Base-by-base conservation (phyloP, 2,329 filamentous ascomycete genomes). In the Cladosporium sp. region DNA sequence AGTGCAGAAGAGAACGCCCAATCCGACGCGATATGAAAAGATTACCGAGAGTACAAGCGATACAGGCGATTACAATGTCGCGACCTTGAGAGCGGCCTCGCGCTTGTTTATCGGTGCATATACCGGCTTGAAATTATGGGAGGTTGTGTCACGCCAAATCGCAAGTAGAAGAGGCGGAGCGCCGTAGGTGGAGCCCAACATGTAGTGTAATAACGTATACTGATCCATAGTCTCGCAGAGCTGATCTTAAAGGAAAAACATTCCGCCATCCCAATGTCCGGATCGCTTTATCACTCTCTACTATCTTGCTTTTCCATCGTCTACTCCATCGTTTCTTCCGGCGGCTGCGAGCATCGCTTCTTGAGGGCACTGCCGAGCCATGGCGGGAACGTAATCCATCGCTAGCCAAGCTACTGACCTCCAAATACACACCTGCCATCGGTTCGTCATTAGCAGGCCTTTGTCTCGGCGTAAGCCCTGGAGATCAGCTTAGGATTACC, bases 271-370 rank as follows among this genome's bases (percentile, higher is more conserved):
- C 86, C 0, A 88, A 89, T 22, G 78, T 94, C 51, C 84, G 91
- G 56, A 80, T 96, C 9, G 93, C 91, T 0, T 78, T 92, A 8
- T 94, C 91, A 0, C 80, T 97, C 13, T 92, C 91, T 15, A 83
- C 89, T 2, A 91, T 97, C 62, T 81, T 97, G 19, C 84, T 97
- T 42, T 84, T 96, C 60, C 94, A 99, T 72, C 86, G 94, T 28
- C 80, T 96, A 1, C 84, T 97, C 24, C 91, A 93, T 75, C 90
- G 93, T 59, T 96, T 97, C 79, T 89, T 97, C 66, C 83, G 83
- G 24, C 84, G 90, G 25, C 78, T 97, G 42, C 87, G 93, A 48
- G 80, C 83, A 1, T 90, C 91, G 62, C 80, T 99, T 3, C 84
- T 95, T 35, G 83, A 90, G n/a, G 60, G 66, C n/a, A 83, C 90